Conservation (phyloP, 2,329 filamentous ascomycete genomes). For the Exophiala lecanii-corni region DNA sequence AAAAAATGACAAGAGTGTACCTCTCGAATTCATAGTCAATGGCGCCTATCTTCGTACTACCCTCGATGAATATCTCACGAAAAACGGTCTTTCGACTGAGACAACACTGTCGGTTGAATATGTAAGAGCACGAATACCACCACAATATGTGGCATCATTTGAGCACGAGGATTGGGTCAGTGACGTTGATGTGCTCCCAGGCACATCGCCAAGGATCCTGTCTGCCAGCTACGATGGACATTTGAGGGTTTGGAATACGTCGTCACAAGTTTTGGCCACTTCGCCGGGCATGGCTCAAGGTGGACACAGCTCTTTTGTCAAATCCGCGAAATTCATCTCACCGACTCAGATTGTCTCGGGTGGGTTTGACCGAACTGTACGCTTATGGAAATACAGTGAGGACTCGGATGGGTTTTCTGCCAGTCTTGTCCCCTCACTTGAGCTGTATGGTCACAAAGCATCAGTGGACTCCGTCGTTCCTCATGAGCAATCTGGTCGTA, state of each 20-base stretch:
- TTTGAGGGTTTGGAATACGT: constrained; percentile 82
- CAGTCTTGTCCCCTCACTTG: constrained; percentile 66
- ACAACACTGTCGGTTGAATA: constrained; percentile 86
- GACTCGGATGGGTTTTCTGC: constrained; percentile 55
- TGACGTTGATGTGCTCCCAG: constrained; percentile 74
- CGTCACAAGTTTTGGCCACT: constrained; percentile 76
- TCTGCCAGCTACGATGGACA: constrained; percentile 92
- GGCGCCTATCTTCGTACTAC: constrained; percentile 85
- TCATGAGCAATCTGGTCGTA: constrained; percentile 66
- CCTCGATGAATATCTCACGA: constrained; percentile 82
- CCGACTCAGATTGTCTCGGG: constrained; percentile 74
- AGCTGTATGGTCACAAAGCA: constrained; percentile 77
- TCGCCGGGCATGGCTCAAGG: constrained; percentile 63
- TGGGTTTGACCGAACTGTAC: constrained; percentile 76
- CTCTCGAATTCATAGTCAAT: constrained; percentile 89
- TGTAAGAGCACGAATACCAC: constrained; percentile 84
- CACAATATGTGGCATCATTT: constrained; percentile 83
- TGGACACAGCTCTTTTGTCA: constrained; percentile 72
- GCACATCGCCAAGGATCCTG: constrained; percentile 63
- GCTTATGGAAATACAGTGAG: constrained; percentile 85
- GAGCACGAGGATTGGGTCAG: constrained; percentile 98
- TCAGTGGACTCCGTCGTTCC: constrained; percentile 61
- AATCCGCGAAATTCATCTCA: constrained; percentile 78
- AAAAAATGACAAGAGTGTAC: constrained; percentile 48
- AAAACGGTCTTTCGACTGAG: constrained; percentile 84